Evolutionary conservation across 108 stramenopile genomes (phyloP).

Genomic region (Nitzschia sp.): DNA sequence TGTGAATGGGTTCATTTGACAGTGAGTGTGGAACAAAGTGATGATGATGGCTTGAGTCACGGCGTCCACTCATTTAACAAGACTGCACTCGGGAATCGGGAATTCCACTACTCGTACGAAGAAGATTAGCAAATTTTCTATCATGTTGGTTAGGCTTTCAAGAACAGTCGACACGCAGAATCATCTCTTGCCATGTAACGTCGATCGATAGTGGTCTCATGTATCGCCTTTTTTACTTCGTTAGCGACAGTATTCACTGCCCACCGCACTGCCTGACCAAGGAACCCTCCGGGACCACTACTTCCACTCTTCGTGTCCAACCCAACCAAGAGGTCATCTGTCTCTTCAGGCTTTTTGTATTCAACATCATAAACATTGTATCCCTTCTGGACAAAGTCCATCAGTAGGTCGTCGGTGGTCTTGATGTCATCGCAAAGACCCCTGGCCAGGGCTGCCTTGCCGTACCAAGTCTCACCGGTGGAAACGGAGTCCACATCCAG

Average conservation of each 20-base stretch:
- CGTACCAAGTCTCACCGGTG: slow-evolving; percentile 96
- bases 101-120: too few relatives aligned
- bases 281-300: slow-evolving; percentile 22
- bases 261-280: slow-evolving; percentile 46
- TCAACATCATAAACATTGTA: slow-evolving; percentile 74
- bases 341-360: slow-evolving; percentile 33
- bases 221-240: slow-evolving; percentile 35
- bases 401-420: slow-evolving; percentile 79
- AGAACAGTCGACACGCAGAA: slow-evolving; percentile 34
- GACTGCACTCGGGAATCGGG: too few relatives aligned
- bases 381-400: slow-evolving; percentile 71
- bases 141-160: slow-evolving; percentile 2
- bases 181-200: slow-evolving; percentile 63
- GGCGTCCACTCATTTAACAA: too few relatives aligned
- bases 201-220: slow-evolving; percentile 40
- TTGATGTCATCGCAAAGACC: slow-evolving; percentile 88
- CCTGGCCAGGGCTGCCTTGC: slow-evolving; percentile 73
- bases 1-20: too few relatives aligned
- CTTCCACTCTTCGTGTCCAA: neutral
- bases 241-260: slow-evolving; percentile 44
- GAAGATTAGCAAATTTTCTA: too few relatives aligned
- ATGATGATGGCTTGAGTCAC: too few relatives aligned
- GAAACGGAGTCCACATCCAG: slow-evolving; percentile 88
- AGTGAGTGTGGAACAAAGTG: too few relatives aligned
- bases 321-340: slow-evolving; percentile 2